Evolutionary conservation across 768 basidiomycete species (phyloP).

Genomic region (Phanerodontia chrysosporium): DNA sequence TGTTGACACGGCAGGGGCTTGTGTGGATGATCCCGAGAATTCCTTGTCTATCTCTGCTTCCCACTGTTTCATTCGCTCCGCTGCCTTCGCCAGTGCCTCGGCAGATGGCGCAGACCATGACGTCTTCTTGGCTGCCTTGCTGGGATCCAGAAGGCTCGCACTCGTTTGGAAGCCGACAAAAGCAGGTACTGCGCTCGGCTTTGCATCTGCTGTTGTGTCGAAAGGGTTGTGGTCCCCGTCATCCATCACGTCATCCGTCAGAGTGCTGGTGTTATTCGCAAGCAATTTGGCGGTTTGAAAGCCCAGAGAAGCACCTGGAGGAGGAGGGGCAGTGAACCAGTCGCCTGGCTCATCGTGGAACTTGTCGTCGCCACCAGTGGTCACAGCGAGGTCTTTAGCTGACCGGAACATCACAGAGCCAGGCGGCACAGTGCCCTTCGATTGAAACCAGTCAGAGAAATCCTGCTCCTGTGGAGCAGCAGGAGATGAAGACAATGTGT

Average conservation of each 20-base stretch:
- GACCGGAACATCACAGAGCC: conserved; percentile 5
- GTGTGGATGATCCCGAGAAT: conserved; percentile 9
- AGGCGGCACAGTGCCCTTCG: conserved; percentile 1
- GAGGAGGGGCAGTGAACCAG: conserved; percentile 9
- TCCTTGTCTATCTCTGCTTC: conserved; percentile 20
- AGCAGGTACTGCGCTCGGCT: not conserved
- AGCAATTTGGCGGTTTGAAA: conserved; percentile 14
- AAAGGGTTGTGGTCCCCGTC: not conserved
- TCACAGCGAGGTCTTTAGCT: conserved; percentile 3
- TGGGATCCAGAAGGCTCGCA: conserved; percentile 1
- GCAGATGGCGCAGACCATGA: conserved; percentile 20
- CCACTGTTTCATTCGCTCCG: conserved; percentile 22
- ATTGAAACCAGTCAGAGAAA: conserved; percentile 3
- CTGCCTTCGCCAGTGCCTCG: conserved; percentile 20
- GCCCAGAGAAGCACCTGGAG: not conserved
- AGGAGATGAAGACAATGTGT: conserved; percentile 12
- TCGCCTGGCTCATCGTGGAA: conserved; percentile 2
- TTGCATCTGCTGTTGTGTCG: not conserved
- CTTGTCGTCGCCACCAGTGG: not conserved
- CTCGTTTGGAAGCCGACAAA: conserved; percentile 11
- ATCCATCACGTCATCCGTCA: not conserved
- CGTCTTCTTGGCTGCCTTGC: conserved; percentile 7
- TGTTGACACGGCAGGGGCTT: not conserved
- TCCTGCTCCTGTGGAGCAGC: conserved; percentile 4
- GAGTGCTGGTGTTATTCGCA: not conserved